Conservation (phyloP, 768 basidiomycete species). For the Inosperma sp. region DNA sequence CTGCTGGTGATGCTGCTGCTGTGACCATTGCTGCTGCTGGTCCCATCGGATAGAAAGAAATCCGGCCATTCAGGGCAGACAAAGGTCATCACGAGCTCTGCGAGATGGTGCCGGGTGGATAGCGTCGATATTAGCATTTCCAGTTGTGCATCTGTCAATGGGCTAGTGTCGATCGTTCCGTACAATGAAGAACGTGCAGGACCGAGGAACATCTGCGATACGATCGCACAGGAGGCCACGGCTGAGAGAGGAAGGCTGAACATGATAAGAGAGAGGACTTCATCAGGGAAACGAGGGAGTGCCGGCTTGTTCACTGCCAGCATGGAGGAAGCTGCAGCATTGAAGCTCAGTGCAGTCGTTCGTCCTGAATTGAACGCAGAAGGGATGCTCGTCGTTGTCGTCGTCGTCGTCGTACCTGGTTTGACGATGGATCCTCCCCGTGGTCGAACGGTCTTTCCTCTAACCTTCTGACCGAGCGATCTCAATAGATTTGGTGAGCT, state of each 20-base stretch:
- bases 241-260: constrained; percentile 30
- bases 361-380: no score
- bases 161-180: constrained; percentile 30
- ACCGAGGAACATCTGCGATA: constrained; percentile 32
- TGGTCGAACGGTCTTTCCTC: constrained; percentile 15
- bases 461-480: constrained; percentile 21
- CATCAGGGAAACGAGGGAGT: constrained; percentile 27
- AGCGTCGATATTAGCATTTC: constrained; percentile 36
- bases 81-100: constrained; percentile 37
- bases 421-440: constrained; percentile 15
- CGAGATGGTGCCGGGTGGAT: constrained; percentile 36
- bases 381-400: no score
- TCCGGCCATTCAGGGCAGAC: constrained; percentile 41
- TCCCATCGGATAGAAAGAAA: constrained; percentile 31
- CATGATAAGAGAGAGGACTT: constrained; percentile 33
- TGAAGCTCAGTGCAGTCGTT: no score
- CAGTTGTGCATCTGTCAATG: constrained; percentile 25
- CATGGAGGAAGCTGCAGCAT: no score
- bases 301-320: no score
- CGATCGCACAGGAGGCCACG: constrained; percentile 27
- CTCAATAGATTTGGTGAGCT: constrained; percentile 38
- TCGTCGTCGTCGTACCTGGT: no score
- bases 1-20: no score
- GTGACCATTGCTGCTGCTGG: no score
- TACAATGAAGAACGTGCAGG: constrained; percentile 35